Base-by-base conservation (phyloP, 2,329 filamentous ascomycete genomes). In the Parasarocladium wereldwijsianum region DNA sequence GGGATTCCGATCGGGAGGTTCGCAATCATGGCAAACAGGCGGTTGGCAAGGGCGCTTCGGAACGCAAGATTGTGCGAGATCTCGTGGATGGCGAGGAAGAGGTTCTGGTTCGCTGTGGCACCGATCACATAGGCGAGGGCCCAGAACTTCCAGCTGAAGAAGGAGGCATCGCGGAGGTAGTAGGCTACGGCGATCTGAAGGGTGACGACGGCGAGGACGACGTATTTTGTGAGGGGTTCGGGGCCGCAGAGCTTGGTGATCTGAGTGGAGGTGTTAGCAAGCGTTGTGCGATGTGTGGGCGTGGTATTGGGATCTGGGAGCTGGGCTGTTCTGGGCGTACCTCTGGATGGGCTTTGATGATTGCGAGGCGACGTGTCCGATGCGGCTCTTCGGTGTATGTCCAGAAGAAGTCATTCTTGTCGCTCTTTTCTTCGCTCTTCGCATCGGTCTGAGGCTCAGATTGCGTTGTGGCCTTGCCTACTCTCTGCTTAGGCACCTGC, bases 331-430 rank as follows among this genome's bases (percentile, higher is more conserved):
- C 18, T 14, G 10, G 16, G 26, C 50, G 13, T 60, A 87, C 85
- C 69, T 98, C 87, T 26, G 90, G 90, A 51, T 98, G 87, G 32
- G 87, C 86, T 62, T 94, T 96, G 58, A 98, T 96, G 45, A 98
- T 98, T 37, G 85, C 84, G 43, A 87, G 72, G 34, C 90, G 72
- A 43, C 90, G 68, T 18, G 87, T 90, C 42, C 85, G 74, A 57
- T 98, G 90, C 37, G 90, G 90, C 58, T 98, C 90, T 54, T 98
- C 90, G 8, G 90, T 94, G 51, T 98, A 96, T 23, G 90, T 93
- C 90, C 92, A 96, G 61, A 93, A 93, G 66, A 96, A 96, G 52
- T 66, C 54, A 31, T 54, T 47, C 34, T 57, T n/a, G n/a, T n/a
- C n/a, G n/a, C n/a, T n/a, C n/a, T n/a, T n/a, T n/a, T n/a, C n/a